Evolutionary conservation across 2,329 filamentous ascomycete species (phyloP), one percentile per base, ranked within the genome.

Genomic region (Aureobasidium musti): DNA sequence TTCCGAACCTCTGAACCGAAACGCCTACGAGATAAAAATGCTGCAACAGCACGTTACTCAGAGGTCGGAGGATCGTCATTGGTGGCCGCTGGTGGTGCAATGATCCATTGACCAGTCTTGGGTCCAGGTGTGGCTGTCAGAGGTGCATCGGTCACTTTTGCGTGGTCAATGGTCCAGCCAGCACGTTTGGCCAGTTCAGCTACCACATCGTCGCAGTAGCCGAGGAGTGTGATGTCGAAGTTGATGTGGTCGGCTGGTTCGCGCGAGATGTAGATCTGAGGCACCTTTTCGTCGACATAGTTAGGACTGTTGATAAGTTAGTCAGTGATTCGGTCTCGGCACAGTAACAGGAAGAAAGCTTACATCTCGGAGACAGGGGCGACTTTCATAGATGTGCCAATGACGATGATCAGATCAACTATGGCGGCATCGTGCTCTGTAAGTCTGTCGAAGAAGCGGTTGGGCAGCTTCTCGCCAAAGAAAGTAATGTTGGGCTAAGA

Each of bases 161-260:
- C 26, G 37, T 70, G 70, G 5, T 70, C 53, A 4, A 97, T 78
- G 7, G 87, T 81, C 95, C 95, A 98, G 3, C 89, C 90, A 1
- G 91, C 88, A 14, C 91, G 86, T 52, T 88, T 86, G 75, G 91
- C 94, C 63, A 99, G 84, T 80, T 98, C 94, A 0, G 89, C 85
- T 17, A 98, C 90, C 10, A 98, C 88, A 47, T 92, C 85, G 75
- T 99, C 95, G 78, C 94, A 97, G 76, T 97, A 92, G 41, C 95
- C 95, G n/a, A 98, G 83, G 65, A 99, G 84, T 76, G 97, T 93
- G 71, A 99, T 92, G 77, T 99, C 95, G 73, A 99, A 98, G 76
- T 96, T 92, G 76, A 96, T 91, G 77, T 98, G 94, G 41, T 83
- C 84, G 65, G 97, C 91, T 3, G 92, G 89, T 80, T 88, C 74